Evolutionary conservation across 129 eudicot species (phyloP).

Genomic region (Deinandra increscens): DNA sequence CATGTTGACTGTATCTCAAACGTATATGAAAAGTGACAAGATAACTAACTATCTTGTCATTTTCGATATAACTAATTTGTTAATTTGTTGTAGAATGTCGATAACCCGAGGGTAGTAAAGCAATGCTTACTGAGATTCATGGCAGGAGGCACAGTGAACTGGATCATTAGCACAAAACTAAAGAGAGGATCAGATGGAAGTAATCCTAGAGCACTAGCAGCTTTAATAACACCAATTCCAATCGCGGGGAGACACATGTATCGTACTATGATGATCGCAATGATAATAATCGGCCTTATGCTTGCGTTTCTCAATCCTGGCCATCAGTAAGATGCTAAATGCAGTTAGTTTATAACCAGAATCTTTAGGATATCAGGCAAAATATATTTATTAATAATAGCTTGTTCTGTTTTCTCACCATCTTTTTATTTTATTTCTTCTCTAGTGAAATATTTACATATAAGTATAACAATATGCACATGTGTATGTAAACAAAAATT

Average conservation of each 20-base stretch:
- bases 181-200: slow-evolving; percentile 85
- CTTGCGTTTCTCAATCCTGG: slow-evolving; percentile 59
- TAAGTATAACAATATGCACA: no score
- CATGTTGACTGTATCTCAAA: not conserved
- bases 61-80: no score
- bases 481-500: no score
- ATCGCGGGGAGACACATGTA: slow-evolving; percentile 53
- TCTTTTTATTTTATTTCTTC: no score
- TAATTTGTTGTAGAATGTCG: not conserved
- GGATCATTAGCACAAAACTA: slow-evolving; percentile 83
- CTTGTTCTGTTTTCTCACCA: no score
- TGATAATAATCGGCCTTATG: slow-evolving; percentile 35
- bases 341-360: no score
- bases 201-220: slow-evolving; percentile 49
- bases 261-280: slow-evolving; percentile 54
- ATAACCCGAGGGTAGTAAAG: not conserved
- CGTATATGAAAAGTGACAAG: no score
- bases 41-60: no score
- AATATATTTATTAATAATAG: no score
- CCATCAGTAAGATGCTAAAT: not conserved
- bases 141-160: slow-evolving; percentile 88
- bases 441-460: no score
- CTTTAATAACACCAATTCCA: slow-evolving; percentile 64
- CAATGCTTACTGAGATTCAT: slow-evolving; percentile 65
- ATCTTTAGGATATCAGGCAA: no score